These are phyloP conservation scores for Lecanoromycetidae sp. DNA, from an alignment of 2,329 filamentous ascomycete genomes.

Conservation along the genomic window DNA sequence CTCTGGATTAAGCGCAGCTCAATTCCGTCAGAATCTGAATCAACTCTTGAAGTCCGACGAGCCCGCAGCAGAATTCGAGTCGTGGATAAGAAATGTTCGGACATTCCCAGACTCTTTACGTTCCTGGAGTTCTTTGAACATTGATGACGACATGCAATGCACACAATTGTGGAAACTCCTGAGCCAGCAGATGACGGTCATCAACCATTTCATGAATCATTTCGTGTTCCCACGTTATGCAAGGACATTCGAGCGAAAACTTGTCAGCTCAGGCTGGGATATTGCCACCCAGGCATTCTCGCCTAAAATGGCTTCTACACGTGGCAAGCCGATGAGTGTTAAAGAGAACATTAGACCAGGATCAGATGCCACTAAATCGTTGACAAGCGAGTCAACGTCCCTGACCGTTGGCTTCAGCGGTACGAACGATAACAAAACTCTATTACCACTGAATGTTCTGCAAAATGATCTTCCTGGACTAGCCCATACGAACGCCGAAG, in stretches of 20 bases:
- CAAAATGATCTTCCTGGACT: conserved; percentile 46
- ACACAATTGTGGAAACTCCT: background rate
- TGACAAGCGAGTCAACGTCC: conserved; percentile 33
- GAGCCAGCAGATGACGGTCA: conserved; percentile 16
- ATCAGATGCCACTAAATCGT: background rate
- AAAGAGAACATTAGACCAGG: background rate
- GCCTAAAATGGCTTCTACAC: background rate
- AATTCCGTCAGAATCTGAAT: conserved; percentile 40
- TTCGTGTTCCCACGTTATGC: conserved; percentile 51
- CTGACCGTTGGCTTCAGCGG: conserved; percentile 59
- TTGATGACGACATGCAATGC: conserved; percentile 43
- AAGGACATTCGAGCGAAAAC: conserved; percentile 50
- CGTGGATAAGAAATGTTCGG: conserved; percentile 33
- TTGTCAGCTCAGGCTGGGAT: conserved; percentile 58
- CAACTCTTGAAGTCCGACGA: conserved; percentile 44
- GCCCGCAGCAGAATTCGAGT: conserved; percentile 44
- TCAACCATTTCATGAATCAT: conserved; percentile 52
- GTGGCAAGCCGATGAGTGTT: background rate
- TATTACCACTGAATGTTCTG: conserved; percentile 45
- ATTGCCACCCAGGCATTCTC: conserved; percentile 35
- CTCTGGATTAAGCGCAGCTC: conserved; percentile 38
- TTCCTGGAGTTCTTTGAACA: conserved; percentile 47
- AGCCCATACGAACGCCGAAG: conserved; percentile 55
- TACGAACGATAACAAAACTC: conserved; percentile 49
- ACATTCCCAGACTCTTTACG: conserved; percentile 36